Evolutionary conservation across 176 grass and related monocot species (phyloP).

Genomic region (Phoenix roebelenii): DNA sequence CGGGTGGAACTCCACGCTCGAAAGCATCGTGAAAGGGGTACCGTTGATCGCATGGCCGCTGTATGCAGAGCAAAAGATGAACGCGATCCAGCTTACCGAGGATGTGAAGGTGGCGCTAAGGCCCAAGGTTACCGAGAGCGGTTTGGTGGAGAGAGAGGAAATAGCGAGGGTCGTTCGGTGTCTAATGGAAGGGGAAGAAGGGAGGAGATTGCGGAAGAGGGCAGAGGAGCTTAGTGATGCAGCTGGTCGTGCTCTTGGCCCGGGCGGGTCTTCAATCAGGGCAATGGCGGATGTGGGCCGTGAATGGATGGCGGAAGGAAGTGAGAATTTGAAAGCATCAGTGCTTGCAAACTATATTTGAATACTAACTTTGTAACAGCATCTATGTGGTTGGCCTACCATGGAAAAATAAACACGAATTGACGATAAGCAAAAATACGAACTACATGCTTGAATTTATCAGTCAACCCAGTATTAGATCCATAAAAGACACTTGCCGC

Average conservation of each 20-base stretch:
- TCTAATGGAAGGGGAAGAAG: constrained; percentile 20
- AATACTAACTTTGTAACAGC: too few species aligned
- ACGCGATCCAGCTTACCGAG: constrained; percentile 25
- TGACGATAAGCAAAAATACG: too few species aligned
- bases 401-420: too few species aligned
- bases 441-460: too few species aligned
- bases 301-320: neutral
- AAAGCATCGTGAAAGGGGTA: constrained; percentile 19
- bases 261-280: neutral
- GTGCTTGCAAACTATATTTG: too few species aligned
- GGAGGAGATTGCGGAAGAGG: constrained; percentile 4
- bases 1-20: constrained; percentile 32
- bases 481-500: too few species aligned
- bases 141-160: constrained; percentile 40
- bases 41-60: constrained; percentile 41
- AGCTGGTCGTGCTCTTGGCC: neutral
- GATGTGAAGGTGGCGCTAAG: constrained; percentile 8
- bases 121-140: constrained; percentile 21
- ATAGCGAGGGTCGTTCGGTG: constrained; percentile 11
- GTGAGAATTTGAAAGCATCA: too few species aligned
- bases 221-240: neutral
- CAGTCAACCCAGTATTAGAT: too few species aligned
- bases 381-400: too few species aligned
- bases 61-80: constrained; percentile 34
- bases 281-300: neutral